phyloP scores from a whole-genome alignment of 495 filamentous ascomycete genomes.

The Choiromyces venosus region DNA sequence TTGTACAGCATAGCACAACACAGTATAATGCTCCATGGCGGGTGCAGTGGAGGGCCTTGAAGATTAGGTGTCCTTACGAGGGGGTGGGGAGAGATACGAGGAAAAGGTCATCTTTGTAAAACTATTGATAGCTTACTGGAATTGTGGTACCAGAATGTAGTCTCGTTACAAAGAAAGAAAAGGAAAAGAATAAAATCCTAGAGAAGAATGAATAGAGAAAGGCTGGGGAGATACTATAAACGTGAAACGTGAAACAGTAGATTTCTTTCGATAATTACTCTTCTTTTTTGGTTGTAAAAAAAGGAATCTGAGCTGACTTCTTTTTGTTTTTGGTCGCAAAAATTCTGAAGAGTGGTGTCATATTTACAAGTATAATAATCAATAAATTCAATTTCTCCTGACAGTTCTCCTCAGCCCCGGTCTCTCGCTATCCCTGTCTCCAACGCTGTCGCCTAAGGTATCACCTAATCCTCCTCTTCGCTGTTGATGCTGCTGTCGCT shows the following conservation, averaged over 20 bases:
- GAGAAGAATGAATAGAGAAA: background rate
- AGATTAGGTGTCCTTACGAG: too few relatives aligned
- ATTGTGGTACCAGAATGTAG: background rate
- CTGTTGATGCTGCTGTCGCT: background rate
- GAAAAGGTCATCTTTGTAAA: background rate
- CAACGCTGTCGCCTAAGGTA: conserved; percentile 1
- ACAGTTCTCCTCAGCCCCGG: conserved; percentile 35
- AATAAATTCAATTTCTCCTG: conserved; percentile 31
- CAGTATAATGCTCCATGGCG: background rate
- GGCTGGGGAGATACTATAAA: background rate
- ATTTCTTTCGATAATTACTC: background rate
- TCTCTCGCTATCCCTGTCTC: conserved; percentile 22
- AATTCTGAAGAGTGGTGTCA: background rate
- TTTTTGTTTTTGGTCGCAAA: background rate
- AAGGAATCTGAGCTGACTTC: background rate
- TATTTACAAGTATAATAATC: background rate
- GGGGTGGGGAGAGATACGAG: too few relatives aligned
- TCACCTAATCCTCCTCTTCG: background rate
- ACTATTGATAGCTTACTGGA: background rate
- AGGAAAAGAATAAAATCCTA: background rate
- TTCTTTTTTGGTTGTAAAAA: background rate
- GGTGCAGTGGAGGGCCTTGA: background rate
- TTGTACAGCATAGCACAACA: background rate
- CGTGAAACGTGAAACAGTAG: background rate
- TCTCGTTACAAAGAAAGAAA: background rate